Evolutionary conservation across 2,329 filamentous ascomycete genomes (phyloP).

Genomic region (Aspergillus fischeri): DNA sequence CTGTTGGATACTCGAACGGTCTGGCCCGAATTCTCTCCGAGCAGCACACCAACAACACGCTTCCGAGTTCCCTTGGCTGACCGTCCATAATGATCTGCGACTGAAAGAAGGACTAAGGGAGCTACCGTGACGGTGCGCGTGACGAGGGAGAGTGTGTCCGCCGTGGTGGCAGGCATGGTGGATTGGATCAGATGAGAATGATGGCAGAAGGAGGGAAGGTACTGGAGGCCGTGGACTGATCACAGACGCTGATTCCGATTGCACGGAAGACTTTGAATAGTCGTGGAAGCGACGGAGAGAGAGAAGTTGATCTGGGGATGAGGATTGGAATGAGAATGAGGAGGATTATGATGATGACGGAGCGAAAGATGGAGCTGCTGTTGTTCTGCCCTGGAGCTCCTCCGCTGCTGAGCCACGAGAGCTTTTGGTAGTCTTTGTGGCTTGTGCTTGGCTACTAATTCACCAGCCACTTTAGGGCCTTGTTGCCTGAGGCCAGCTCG

Average conservation of each 20-base stretch:
- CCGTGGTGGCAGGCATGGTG: conserved; percentile 91
- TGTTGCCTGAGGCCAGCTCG: conserved; percentile 11
- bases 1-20: conserved; percentile 97
- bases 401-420: conserved; percentile 13
- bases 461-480: not conserved
- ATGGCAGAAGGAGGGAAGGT: conserved; percentile 1
- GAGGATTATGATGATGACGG: conserved; percentile 6
- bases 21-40: conserved; percentile 94
- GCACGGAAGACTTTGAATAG: conserved; percentile 2
- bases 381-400: conserved; percentile 10
- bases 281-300: not conserved
- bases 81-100: conserved; percentile 96
- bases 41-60: conserved; percentile 87
- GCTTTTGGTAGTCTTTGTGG: conserved; percentile 3
- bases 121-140: conserved; percentile 94
- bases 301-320: not conserved
- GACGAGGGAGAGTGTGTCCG: conserved; percentile 92
- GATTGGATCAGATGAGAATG: conserved; percentile 5
- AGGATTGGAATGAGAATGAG: not conserved
- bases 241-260: not conserved
- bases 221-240: not conserved
- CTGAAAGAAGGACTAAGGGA: conserved; percentile 93
- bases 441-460: not conserved
- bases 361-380: conserved; percentile 1
- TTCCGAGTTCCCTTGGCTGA: conserved; percentile 82